These are phyloP conservation scores for Aspergillus sojae DNA, from an alignment of 2,329 filamentous ascomycete genomes.

Conservation along the genomic window DNA sequence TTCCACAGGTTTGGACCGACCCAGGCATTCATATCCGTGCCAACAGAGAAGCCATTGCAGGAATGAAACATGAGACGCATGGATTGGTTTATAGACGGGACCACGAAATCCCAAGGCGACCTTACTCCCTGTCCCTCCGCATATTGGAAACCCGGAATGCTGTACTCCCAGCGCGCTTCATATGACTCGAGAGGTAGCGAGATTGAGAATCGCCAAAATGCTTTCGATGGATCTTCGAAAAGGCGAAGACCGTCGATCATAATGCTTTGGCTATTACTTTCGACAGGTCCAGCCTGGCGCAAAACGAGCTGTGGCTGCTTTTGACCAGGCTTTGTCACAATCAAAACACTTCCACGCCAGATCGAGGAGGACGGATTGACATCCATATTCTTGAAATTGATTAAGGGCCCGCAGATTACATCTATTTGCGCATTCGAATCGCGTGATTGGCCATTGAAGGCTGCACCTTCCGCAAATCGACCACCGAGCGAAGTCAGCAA, in stretches of 20 bases:
- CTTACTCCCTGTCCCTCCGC: constrained; percentile 58
- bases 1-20: constrained; percentile 65
- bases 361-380: constrained; percentile 32
- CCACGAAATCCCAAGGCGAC: constrained; percentile 56
- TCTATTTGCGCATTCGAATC: constrained; percentile 35
- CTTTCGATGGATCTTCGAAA: constrained; percentile 61
- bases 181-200: constrained; percentile 68
- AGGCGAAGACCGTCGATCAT: constrained; percentile 56
- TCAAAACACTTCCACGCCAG: constrained; percentile 85
- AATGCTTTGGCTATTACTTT: constrained; percentile 26
- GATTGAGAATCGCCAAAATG: constrained; percentile 62
- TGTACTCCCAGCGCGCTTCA: constrained; percentile 80
- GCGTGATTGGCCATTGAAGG: constrained; percentile 26
- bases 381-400: constrained; percentile 53
- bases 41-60: constrained; percentile 69
- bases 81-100: constrained; percentile 63
- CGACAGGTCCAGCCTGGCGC: constrained; percentile 37
- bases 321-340: constrained; percentile 76
- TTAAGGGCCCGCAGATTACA: constrained; percentile 51
- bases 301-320: constrained; percentile 61
- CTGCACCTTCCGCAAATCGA: constrained; percentile 16
- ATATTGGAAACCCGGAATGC: constrained; percentile 67
- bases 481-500: background rate
- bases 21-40: constrained; percentile 66
- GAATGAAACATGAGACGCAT: constrained; percentile 73